Percentiles rank a stretch among this genome's conserved stretches.
Evolutionary conservation across 2,329 filamentous ascomycete genomes (phyloP).

Genomic region (Apiospora hydei): DNA sequence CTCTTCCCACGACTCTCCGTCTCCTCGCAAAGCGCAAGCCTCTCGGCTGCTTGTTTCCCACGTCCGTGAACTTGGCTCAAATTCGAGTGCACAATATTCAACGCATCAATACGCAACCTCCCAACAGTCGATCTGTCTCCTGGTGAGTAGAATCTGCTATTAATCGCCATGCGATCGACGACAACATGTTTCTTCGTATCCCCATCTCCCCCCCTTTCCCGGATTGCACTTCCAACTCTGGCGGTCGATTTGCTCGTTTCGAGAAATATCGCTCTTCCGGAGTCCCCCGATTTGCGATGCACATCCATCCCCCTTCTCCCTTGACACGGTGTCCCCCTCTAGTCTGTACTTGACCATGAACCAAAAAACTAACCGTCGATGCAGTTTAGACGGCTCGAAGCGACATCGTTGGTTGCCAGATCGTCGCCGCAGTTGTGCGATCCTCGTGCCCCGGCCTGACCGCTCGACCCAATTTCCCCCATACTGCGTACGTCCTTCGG

Average conservation of each 20-base stretch:
- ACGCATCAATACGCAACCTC: conserved; percentile 42
- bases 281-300: conserved; percentile 17
- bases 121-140: conserved; percentile 41
- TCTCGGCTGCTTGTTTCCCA: conserved; percentile 24
- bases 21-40: conserved; percentile 12
- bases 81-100: conserved; percentile 36
- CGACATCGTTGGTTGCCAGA: not conserved
- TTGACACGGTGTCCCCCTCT: not conserved
- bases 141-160: conserved; percentile 47
- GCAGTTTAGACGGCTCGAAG: not conserved
- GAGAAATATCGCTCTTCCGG: conserved; percentile 22
- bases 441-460: conserved; percentile 14
- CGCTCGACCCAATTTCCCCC: not conserved
- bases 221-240: not conserved
- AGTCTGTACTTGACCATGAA: not conserved
- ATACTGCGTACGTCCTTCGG: conserved; percentile 14
- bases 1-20: conserved; percentile 5
- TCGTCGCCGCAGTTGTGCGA: conserved; percentile 14
- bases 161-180: conserved; percentile 46
- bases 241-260: conserved; percentile 1
- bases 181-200: conserved; percentile 30
- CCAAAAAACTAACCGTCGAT: not conserved
- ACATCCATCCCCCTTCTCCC: not conserved
- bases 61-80: conserved; percentile 35
- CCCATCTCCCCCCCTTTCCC: conserved; percentile 9